Conservation (phyloP, 169 alveolate genomes). For the Babesia ovata region DNA sequence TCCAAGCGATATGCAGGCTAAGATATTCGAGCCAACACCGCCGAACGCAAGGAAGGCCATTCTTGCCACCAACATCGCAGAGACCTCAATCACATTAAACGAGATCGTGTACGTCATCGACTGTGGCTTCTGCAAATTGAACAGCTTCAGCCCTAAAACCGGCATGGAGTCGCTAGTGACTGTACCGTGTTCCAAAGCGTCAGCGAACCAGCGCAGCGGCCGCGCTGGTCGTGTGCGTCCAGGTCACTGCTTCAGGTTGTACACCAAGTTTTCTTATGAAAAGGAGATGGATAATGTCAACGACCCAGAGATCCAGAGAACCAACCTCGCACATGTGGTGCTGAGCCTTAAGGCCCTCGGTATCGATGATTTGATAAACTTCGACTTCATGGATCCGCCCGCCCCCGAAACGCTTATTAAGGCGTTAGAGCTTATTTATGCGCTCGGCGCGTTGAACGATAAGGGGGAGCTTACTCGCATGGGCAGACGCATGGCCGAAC, state of each 20-base stretch:
- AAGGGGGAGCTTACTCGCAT: slow-evolving; percentile 94
- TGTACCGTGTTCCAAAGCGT: slow-evolving; percentile 98
- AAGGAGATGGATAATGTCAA: slow-evolving; percentile 95
- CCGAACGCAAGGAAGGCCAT: slow-evolving; percentile 94
- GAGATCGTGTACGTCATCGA: slow-evolving; percentile 96
- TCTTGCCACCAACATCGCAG: slow-evolving; percentile 98
- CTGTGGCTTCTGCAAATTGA: slow-evolving; percentile 98
- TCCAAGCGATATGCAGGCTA: slow-evolving; percentile 98
- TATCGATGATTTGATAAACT: slow-evolving; percentile 97
- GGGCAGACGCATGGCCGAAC: slow-evolving; percentile 99
- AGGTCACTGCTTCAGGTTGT: slow-evolving; percentile 97
- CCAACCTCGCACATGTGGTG: slow-evolving; percentile 93
- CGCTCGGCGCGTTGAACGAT: slow-evolving; percentile 97
- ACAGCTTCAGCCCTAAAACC: slow-evolving; percentile 96
- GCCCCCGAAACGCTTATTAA: slow-evolving; percentile 95
- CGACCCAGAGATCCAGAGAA: slow-evolving; percentile 96
- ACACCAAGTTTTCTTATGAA: slow-evolving; percentile 94
- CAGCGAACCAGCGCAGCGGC: slow-evolving; percentile 99
- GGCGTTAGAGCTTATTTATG: slow-evolving; percentile 96
- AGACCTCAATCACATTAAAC: slow-evolving; percentile 98
- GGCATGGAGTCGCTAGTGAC: slow-evolving; percentile 96
- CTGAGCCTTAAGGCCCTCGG: slow-evolving; percentile 89
- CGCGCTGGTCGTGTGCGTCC: slow-evolving; percentile 99
- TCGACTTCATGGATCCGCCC: slow-evolving; percentile 99
- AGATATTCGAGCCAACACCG: slow-evolving; percentile 95